These are phyloP conservation scores for Xanthoconium separans DNA, from an alignment of 1,284 basidiomycete genomes.

Conservation along the genomic window DNA sequence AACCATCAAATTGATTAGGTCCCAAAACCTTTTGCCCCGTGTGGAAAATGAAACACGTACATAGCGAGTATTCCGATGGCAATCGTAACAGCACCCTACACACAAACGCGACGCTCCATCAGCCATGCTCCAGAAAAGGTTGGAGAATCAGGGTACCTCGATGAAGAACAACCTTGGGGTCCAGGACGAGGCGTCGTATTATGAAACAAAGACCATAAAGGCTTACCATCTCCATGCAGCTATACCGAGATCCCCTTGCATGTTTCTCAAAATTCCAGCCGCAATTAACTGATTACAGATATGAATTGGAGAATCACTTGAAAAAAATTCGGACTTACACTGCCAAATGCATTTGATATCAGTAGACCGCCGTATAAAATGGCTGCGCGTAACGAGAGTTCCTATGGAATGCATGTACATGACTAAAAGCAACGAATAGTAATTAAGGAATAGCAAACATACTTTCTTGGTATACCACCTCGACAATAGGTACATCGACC, in stretches of 20 bases:
- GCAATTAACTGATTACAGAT: conserved; percentile 50
- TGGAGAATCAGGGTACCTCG: conserved; percentile 40
- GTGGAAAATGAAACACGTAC: conserved; percentile 34
- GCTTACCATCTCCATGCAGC: conserved; percentile 69
- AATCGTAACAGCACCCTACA: conserved; percentile 57
- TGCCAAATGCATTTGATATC: conserved; percentile 76
- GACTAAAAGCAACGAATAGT: neutral
- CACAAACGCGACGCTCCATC: neutral
- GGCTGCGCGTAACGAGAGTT: conserved; percentile 67
- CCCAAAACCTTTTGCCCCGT: neutral
- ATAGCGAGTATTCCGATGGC: conserved; percentile 52
- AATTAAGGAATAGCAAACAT: neutral
- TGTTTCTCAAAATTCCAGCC: conserved; percentile 64
- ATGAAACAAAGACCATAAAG: neutral
- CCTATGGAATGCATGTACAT: conserved; percentile 35
- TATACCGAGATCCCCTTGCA: conserved; percentile 68
- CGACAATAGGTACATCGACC: conserved; percentile 58
- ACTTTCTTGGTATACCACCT: conserved; percentile 68
- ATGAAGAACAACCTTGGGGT: conserved; percentile 55
- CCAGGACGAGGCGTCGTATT: neutral
- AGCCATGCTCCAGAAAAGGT: neutral
- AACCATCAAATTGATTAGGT: neutral
- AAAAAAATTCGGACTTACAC: conserved; percentile 41
- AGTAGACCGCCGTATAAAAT: conserved; percentile 67
- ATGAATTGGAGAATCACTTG: conserved; percentile 2